These are phyloP conservation scores for Cymodocea nodosa DNA, from an alignment of 116 monocot species.

Conservation along the genomic window DNA sequence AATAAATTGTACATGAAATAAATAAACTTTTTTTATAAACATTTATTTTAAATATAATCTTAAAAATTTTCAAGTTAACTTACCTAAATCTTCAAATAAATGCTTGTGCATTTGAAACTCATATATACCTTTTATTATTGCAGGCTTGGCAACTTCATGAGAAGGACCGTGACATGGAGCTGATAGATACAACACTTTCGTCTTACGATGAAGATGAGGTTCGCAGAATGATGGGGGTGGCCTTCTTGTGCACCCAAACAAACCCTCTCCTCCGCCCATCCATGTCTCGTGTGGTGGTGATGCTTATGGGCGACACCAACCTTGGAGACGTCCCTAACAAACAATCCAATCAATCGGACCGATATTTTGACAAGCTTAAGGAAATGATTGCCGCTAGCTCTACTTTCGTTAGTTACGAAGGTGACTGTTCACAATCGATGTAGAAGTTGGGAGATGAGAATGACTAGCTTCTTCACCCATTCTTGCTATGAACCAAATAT, in stretches of 20 bases:
- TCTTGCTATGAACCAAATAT: too few species aligned
- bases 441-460: too few species aligned
- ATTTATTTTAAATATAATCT: too few species aligned
- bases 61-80: too few species aligned
- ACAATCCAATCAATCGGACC: slow-evolving; percentile 12
- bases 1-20: too few species aligned
- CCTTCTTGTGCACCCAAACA: slow-evolving; percentile 61
- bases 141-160: slow-evolving; percentile 1
- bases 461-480: too few species aligned
- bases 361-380: slow-evolving; percentile 1
- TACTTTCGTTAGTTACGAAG: not conserved
- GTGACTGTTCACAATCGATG: too few species aligned
- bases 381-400: not conserved
- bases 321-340: slow-evolving; percentile 1
- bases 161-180: not conserved
- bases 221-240: slow-evolving; percentile 37
- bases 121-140: not conserved
- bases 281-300: slow-evolving; percentile 64
- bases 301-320: slow-evolving; percentile 30
- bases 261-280: slow-evolving; percentile 42
- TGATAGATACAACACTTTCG: not conserved
- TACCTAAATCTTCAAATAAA: too few species aligned
- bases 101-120: too few species aligned
- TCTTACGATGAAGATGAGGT: slow-evolving; percentile 19
- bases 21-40: too few species aligned